Evolutionary conservation across 768 basidiomycete genomes (phyloP).

Genomic region (Phylloporus arenicola): DNA sequence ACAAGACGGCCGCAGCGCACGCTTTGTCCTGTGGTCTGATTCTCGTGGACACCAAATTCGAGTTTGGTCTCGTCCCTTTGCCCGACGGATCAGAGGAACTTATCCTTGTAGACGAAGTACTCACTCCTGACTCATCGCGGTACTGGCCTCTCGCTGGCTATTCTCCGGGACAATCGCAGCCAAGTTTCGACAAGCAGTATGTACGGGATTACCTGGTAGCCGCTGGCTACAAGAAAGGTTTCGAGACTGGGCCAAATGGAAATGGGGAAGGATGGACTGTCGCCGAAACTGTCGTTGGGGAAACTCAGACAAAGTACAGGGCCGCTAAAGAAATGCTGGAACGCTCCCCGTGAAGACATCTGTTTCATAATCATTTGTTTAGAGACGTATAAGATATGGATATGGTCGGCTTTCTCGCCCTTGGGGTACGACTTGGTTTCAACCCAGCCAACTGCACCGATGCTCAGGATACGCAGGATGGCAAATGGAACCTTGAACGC

Average conservation of each 20-base stretch:
- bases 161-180: slow-evolving; percentile 66
- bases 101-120: slow-evolving; percentile 91
- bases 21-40: slow-evolving; percentile 77
- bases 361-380: background rate
- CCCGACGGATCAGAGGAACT: slow-evolving; percentile 40
- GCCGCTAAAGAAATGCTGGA: slow-evolving; percentile 67
- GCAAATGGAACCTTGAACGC: too few relatives aligned
- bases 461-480: too few relatives aligned
- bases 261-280: slow-evolving; percentile 75
- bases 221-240: slow-evolving; percentile 68
- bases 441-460: too few relatives aligned
- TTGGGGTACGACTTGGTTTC: too few relatives aligned
- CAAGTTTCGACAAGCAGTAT: slow-evolving; percentile 97
- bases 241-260: slow-evolving; percentile 69
- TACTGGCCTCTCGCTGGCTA: slow-evolving; percentile 89
- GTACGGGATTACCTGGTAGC: slow-evolving; percentile 82
- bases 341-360: slow-evolving; percentile 9
- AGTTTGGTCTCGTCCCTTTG: slow-evolving; percentile 78
- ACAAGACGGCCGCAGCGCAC: slow-evolving; percentile 68
- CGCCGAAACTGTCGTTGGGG: slow-evolving; percentile 66
- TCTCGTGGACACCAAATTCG: slow-evolving; percentile 97
- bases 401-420: too few relatives aligned
- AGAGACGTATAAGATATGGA: background rate
- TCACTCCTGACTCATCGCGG: slow-evolving; percentile 95
- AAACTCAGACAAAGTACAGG: slow-evolving; percentile 72